Conservation (phyloP, 2,329 filamentous ascomycete genomes). For the Cladobotryum mycophilum region DNA sequence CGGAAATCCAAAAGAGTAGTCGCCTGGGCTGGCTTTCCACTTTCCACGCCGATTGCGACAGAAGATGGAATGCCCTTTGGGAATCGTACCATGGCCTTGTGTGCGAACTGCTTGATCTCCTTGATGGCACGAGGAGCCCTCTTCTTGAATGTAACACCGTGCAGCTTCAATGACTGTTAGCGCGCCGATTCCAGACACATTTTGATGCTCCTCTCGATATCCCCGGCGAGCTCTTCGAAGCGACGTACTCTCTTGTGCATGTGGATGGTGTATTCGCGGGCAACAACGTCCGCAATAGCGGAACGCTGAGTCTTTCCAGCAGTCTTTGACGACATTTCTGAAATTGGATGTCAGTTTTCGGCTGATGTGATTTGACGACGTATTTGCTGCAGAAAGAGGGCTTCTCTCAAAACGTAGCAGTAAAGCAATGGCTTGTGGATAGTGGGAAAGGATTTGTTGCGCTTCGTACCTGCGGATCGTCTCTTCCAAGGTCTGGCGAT, state of each 20-base stretch:
- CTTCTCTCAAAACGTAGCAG: background rate
- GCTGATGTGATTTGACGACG: background rate
- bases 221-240: slow-evolving; percentile 9
- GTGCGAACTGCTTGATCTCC: slow-evolving; percentile 96
- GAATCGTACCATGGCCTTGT: slow-evolving; percentile 84
- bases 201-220: background rate
- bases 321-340: slow-evolving; percentile 40
- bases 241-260: slow-evolving; percentile 78
- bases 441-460: slow-evolving; percentile 12
- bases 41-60: background rate
- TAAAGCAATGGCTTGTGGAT: slow-evolving; percentile 8
- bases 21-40: background rate
- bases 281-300: slow-evolving; percentile 98
- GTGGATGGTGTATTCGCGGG: slow-evolving; percentile 99
- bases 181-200: background rate
- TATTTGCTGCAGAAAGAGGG: too few species aligned
- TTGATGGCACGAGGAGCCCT: slow-evolving; percentile 96
- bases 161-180: slow-evolving; percentile 55
- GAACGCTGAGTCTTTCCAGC: slow-evolving; percentile 57
- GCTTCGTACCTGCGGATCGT: slow-evolving; percentile 38
- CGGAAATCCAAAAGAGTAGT: background rate
- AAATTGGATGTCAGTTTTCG: slow-evolving; percentile 20
- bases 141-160: slow-evolving; percentile 99
- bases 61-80: background rate
- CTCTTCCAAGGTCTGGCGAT: slow-evolving; percentile 33